Conservation (phyloP, 176 grass and related monocot species). For the Themeda triandra region DNA sequence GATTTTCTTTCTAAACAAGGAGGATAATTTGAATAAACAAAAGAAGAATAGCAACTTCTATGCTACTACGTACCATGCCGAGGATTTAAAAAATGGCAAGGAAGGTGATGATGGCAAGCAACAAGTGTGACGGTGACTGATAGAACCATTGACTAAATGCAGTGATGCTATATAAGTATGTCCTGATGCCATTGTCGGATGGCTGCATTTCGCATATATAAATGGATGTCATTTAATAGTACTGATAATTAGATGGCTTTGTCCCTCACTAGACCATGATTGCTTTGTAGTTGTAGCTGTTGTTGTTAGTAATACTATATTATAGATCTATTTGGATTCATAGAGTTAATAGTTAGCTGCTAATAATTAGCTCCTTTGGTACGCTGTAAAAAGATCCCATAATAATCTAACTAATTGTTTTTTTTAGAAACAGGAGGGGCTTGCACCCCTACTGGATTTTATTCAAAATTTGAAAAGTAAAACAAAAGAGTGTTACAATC, state of each 20-base stretch:
- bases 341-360: background rate
- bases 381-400: too few species aligned
- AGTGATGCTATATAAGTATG: background rate
- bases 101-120: constrained; percentile 12
- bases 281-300: background rate
- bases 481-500: too few species aligned
- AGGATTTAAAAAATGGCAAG: background rate
- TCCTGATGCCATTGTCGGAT: background rate
- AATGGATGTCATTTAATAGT: background rate
- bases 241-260: background rate
- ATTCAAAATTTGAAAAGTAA: too few species aligned
- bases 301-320: too few species aligned
- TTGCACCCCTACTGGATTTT: too few species aligned
- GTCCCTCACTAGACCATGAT: background rate
- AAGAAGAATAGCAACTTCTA: background rate
- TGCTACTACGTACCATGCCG: background rate
- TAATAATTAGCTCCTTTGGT: too few species aligned
- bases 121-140: constrained; percentile 8
- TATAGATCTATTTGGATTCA: background rate
- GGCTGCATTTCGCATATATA: background rate
- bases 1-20: background rate
- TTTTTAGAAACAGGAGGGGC: too few species aligned
- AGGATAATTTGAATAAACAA: background rate
- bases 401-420: too few species aligned
- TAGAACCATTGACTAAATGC: constrained; percentile 4